These are phyloP conservation scores for Gloeopeniophorella convolvens DNA, from an alignment of 768 basidiomycete genomes.

Conservation along the genomic window DNA sequence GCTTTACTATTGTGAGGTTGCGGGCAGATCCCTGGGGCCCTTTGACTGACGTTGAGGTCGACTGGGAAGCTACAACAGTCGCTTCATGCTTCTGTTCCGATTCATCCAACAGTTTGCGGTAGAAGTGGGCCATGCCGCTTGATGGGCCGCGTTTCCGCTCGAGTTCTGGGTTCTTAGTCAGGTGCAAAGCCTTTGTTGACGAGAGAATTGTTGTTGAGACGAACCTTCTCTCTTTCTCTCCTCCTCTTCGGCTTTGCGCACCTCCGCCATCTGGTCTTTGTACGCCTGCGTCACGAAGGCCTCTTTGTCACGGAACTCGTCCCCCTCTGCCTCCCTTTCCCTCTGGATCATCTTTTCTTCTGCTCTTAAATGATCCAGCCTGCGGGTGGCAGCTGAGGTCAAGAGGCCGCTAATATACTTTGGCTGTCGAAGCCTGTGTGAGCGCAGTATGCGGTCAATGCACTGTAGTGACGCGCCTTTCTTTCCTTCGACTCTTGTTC, in stretches of 20 bases:
- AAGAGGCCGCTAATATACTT: slow-evolving; percentile 88
- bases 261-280: slow-evolving; percentile 92
- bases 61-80: slow-evolving; percentile 66
- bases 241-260: slow-evolving; percentile 87
- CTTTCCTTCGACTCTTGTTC: slow-evolving; percentile 70
- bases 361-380: slow-evolving; percentile 82
- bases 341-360: slow-evolving; percentile 97
- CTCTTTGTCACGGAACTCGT: slow-evolving; percentile 90
- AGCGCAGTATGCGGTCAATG: slow-evolving; percentile 2
- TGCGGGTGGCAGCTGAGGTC: slow-evolving; percentile 75
- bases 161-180: slow-evolving; percentile 45
- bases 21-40: slow-evolving; percentile 58
- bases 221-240: slow-evolving; percentile 83
- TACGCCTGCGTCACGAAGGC: slow-evolving; percentile 97
- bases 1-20: slow-evolving; percentile 74
- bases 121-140: slow-evolving; percentile 84
- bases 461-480: slow-evolving; percentile 47
- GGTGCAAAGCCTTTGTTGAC: neutral
- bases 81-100: slow-evolving; percentile 80
- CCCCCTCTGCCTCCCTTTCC: slow-evolving; percentile 90
- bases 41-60: slow-evolving; percentile 41
- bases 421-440: slow-evolving; percentile 44
- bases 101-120: slow-evolving; percentile 69
- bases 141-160: slow-evolving; percentile 48
- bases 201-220: slow-evolving; percentile 22